Conservation (phyloP, 2,329 filamentous ascomycete species). For the Immersiporthe knoxdaviesiana region DNA sequence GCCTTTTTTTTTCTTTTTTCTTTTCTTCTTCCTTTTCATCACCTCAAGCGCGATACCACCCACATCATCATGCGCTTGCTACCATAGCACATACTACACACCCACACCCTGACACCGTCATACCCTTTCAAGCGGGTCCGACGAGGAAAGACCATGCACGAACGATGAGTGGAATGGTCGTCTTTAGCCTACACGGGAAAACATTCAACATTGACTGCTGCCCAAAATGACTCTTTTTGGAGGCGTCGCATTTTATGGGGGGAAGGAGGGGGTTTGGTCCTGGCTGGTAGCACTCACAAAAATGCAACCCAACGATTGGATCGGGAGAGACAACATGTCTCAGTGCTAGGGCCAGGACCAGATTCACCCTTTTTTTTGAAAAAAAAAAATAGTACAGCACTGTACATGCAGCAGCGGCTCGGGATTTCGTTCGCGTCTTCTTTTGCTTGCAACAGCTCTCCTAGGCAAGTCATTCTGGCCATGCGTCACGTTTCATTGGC, state of each 20-base stretch:
- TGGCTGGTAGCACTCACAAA: neutral
- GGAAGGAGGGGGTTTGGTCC: no score
- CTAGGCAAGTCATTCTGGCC: slow-evolving; percentile 22
- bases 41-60: slow-evolving; percentile 21
- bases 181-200: neutral
- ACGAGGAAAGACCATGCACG: neutral
- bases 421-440: slow-evolving; percentile 24
- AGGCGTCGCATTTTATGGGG: neutral
- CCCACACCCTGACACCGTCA: neutral
- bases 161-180: neutral
- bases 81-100: neutral
- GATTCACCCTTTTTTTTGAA: neutral
- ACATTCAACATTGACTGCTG: neutral
- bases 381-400: neutral
- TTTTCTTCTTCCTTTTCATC: neutral
- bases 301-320: neutral
- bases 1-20: neutral
- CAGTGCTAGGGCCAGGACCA: neutral
- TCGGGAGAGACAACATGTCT: neutral
- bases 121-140: neutral
- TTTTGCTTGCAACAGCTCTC: slow-evolving; percentile 17
- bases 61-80: slow-evolving; percentile 18
- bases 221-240: neutral
- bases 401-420: neutral
- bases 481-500: slow-evolving; percentile 20